phyloP scores from a whole-genome alignment of 495 filamentous ascomycete genomes.

The Trichocladium antarcticum region DNA sequence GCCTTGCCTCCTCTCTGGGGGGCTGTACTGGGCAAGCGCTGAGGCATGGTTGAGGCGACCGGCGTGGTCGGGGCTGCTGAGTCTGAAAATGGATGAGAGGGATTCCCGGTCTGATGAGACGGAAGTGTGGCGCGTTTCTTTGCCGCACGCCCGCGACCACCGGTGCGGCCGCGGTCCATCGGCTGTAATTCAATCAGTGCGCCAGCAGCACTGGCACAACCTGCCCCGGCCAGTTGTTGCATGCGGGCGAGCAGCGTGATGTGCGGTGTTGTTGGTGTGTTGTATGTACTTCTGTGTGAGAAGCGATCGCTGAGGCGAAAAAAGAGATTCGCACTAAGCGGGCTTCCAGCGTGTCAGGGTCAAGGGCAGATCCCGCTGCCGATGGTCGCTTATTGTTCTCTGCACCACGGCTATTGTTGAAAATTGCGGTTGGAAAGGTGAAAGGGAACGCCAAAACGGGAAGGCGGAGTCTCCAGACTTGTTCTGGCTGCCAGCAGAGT shows the following conservation, averaged over 20 bases:
- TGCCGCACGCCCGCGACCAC: slow-evolving; percentile 23
- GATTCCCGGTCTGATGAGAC: slow-evolving; percentile 11
- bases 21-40: slow-evolving; percentile 8
- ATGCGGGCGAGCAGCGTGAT: neutral
- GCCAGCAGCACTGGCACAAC: neutral
- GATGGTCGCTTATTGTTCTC: neutral
- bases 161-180: slow-evolving; percentile 25
- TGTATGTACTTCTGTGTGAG: slow-evolving; percentile 4
- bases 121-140: slow-evolving; percentile 23
- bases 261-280: neutral
- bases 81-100: slow-evolving; percentile 2
- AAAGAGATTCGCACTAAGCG: slow-evolving; percentile 25
- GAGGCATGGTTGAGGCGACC: neutral
- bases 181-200: slow-evolving; percentile 18
- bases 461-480: no score
- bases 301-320: slow-evolving; percentile 22
- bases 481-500: neutral
- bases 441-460: neutral
- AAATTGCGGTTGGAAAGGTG: neutral
- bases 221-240: neutral
- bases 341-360: slow-evolving; percentile 27
- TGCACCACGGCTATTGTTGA: neutral
- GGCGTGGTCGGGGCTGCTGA: slow-evolving; percentile 5
- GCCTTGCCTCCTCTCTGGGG: slow-evolving; percentile 15
- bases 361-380: slow-evolving; percentile 8